phyloP scores from a whole-genome alignment of 495 filamentous ascomycete genomes.

The Penicillium paxilli region DNA sequence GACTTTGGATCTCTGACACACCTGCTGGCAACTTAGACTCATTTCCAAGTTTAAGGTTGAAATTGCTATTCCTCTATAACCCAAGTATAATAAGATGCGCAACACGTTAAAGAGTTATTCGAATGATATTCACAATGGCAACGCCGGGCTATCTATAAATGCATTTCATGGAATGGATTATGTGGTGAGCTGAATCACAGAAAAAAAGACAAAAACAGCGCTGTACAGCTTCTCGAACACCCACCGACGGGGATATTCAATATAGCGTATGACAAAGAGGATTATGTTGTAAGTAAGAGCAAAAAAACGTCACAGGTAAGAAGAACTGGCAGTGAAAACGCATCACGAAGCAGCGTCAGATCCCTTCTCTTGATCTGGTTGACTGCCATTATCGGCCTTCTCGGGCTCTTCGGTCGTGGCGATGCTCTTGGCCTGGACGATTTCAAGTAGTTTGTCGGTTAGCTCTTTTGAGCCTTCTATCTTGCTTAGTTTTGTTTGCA shows the following conservation, averaged over 20 bases:
- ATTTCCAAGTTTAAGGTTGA: no score
- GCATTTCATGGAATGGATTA: constrained; percentile 17
- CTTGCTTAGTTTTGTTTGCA: constrained; percentile 70
- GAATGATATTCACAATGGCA: constrained; percentile 8
- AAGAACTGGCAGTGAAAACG: no score
- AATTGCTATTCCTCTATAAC: no score
- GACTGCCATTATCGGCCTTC: constrained; percentile 9
- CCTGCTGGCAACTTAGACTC: no score
- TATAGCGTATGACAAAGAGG: constrained; percentile 2
- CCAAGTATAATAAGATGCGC: neutral
- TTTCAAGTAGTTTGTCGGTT: constrained; percentile 62
- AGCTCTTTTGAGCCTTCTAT: constrained; percentile 78
- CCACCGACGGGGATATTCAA: neutral
- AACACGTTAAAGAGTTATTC: neutral
- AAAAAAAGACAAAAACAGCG: constrained; percentile 6
- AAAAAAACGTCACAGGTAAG: no score
- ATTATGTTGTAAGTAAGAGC: no score
- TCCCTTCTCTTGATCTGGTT: constrained; percentile 10
- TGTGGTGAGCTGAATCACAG: constrained; percentile 15
- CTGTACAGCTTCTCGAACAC: constrained; percentile 20
- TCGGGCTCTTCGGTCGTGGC: constrained; percentile 13
- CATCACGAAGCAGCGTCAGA: constrained; percentile 6
- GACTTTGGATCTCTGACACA: no score
- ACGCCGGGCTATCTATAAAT: constrained; percentile 28
- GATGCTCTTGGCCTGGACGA: constrained; percentile 63